A percentile compares a stretch with the other conserved stretches of the same genome.
Conservation (phyloP, 2,329 filamentous ascomycete genomes). For the Didymella pomorum region DNA sequence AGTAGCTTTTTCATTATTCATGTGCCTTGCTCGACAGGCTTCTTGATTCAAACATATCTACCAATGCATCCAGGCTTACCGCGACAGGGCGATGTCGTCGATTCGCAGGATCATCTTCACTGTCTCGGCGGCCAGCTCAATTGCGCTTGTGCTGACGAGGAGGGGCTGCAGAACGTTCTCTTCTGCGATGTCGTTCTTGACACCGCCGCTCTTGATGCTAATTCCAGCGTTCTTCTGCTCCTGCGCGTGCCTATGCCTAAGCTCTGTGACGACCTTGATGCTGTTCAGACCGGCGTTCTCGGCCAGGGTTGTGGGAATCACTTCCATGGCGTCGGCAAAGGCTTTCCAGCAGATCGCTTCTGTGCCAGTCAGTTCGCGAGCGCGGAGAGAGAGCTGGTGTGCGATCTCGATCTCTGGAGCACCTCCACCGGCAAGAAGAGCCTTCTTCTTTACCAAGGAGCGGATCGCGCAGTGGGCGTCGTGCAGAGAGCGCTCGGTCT, state of each 20-base stretch:
- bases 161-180: constrained; percentile 97
- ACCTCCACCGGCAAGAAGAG: constrained; percentile 95
- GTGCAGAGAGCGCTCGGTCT: constrained; percentile 95
- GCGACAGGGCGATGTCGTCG: constrained; percentile 68
- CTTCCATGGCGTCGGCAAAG: constrained; percentile 96
- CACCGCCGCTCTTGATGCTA: constrained; percentile 96
- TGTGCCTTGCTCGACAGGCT: constrained; percentile 17
- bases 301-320: constrained; percentile 93
- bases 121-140: constrained; percentile 96
- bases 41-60: constrained; percentile 8
- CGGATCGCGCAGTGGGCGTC: constrained; percentile 97
- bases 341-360: constrained; percentile 99
- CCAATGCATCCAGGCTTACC: constrained; percentile 31
- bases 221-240: constrained; percentile 96
- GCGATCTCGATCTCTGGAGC: constrained; percentile 97
- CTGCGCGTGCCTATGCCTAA: constrained; percentile 91
- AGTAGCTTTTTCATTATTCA: constrained; percentile 22
- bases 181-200: constrained; percentile 95
- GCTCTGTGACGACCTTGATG: constrained; percentile 97
- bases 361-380: constrained; percentile 84
- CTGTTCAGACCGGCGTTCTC: constrained; percentile 98
- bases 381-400: constrained; percentile 80
- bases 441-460: constrained; percentile 98
- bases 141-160: constrained; percentile 94
- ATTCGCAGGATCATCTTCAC: constrained; percentile 91